Conservation (phyloP, 2,329 filamentous ascomycete species). For the Taxawa tesnikishii region DNA sequence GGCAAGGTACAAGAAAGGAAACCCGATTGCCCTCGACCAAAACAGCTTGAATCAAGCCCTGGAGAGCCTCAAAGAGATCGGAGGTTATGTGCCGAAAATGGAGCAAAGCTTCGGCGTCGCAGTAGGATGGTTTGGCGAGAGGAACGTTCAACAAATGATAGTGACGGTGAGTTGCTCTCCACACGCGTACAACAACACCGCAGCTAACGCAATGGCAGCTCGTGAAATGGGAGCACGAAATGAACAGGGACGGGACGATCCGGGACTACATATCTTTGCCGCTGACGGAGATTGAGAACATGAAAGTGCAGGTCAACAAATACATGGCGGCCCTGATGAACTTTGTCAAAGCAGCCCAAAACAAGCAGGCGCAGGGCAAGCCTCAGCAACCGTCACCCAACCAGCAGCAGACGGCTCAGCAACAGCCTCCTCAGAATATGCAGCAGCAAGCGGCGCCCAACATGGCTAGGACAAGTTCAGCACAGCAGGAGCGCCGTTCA, state of each 20-base stretch:
- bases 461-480: neutral
- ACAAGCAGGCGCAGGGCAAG: constrained; percentile 10
- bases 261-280: constrained; percentile 17
- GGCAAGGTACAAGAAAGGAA: constrained; percentile 2
- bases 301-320: constrained; percentile 11
- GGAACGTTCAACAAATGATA: too few species aligned
- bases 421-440: constrained; percentile 5
- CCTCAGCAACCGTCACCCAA: constrained; percentile 7
- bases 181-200: too few species aligned
- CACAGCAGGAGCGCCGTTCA: neutral
- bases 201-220: too few species aligned
- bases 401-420: constrained; percentile 6
- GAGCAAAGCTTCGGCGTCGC: too few species aligned
- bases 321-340: constrained; percentile 17
- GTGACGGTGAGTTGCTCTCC: too few species aligned
- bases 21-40: constrained; percentile 12
- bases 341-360: constrained; percentile 11
- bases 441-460: constrained; percentile 4
- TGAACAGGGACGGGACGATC: constrained; percentile 13
- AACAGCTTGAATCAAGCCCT: constrained; percentile 10
- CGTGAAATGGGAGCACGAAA: too few species aligned
- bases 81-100: too few species aligned
- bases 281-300: constrained; percentile 12
- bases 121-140: too few species aligned
- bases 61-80: too few species aligned